Conservation (phyloP, 257 asterid genomes). For the Solanum sitiens region DNA sequence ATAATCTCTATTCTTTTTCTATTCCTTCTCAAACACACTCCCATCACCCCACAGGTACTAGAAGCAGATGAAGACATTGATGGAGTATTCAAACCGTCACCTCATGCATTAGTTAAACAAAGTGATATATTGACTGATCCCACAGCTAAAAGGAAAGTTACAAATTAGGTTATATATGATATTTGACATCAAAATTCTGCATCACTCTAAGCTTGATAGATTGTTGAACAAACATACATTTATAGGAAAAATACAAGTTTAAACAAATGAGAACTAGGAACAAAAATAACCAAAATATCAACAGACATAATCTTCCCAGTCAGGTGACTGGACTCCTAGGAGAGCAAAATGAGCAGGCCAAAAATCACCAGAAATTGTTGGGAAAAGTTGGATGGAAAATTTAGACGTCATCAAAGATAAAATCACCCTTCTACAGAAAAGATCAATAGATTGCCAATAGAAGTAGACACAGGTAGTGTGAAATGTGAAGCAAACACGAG, state of each 20-base stretch:
- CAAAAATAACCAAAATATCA: background rate
- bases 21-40: background rate
- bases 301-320: background rate
- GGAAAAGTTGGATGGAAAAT: background rate
- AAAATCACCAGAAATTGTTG: background rate
- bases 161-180: background rate
- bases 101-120: background rate
- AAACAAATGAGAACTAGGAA: background rate
- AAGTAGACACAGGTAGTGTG: background rate
- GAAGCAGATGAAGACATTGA: background rate
- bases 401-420: background rate
- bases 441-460: background rate
- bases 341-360: background rate
- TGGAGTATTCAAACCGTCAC: background rate
- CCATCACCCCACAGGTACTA: background rate
- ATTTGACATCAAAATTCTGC: background rate
- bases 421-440: background rate
- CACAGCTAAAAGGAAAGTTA: background rate
- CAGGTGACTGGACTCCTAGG: background rate
- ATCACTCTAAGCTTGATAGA: background rate
- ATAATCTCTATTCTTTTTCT: background rate
- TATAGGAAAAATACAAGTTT: background rate
- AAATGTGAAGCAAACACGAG: background rate
- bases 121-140: background rate
- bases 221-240: background rate